Evolutionary conservation across 352 stramenopile genomes (phyloP), one percentile per base, ranked within the genome.

Genomic region (Phytophthora pseudosyringae): DNA sequence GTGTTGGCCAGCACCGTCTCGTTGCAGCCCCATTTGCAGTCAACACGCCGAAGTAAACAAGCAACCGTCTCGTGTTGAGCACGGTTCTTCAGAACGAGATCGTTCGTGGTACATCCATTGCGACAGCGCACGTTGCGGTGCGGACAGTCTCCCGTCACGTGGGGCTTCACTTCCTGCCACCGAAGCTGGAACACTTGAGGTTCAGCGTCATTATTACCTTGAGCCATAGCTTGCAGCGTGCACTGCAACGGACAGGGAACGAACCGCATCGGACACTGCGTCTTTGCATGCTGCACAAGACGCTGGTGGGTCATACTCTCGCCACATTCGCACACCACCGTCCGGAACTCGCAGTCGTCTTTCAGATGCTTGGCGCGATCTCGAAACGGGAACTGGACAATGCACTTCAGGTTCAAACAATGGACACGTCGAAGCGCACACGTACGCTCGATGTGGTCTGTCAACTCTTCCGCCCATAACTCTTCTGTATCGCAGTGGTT

Each of bases 51-150:
- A 25, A 91, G 61, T 1, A 59, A 25, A 47, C 83, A 94, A 3
- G 67, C 21, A 1, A 57, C 28, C 4, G 51, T 59, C 43, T 94
- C 86, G 49, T 94, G 86, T 15, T 59, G 5, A 10, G 65, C 48
- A 13, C 83, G 86, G 36, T 85, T 60, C 32, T 76, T 75, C 26
- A 65, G 57, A 13, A 81, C 45, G 33, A 92, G 29, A 38, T 75
- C 71, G 28, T 63, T 80, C 7, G 69, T 61, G 6, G 44, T 54
- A 46, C 86, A 94, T 40, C 86, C 83, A 48, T 91, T 90, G 59
- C 80, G 83, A 50, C 86, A 94, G 9, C 83, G 86, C 48, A 92
- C 83, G 12, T 67, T 60, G 7, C 83, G 83, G 25, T 75, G 59
- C 1, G 44, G 52, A 29, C 83, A 94, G 26, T 81, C 71, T 40